A percentile compares a stretch with the other conserved stretches of the same genome.
Evolutionary conservation across 148 eudicot genomes (phyloP).

Genomic region (Silene uniflora): DNA sequence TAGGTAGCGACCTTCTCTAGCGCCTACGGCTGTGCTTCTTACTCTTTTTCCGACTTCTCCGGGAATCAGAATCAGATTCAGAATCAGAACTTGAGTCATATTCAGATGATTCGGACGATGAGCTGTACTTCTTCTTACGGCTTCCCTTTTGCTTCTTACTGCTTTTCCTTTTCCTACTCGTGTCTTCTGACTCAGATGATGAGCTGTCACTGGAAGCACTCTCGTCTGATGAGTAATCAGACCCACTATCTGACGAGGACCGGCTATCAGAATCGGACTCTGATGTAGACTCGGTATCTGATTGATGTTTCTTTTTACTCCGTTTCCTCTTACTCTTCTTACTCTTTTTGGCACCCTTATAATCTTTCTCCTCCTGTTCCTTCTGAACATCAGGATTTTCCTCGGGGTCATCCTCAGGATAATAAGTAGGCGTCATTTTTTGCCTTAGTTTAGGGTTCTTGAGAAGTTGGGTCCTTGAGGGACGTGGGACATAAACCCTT

Average conservation of each 20-base stretch:
- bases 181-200: constrained; percentile 68
- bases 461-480: constrained; percentile 75
- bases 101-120: constrained; percentile 74
- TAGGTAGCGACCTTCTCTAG: constrained; percentile 16
- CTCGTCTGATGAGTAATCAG: constrained; percentile 59
- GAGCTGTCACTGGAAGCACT: constrained; percentile 70
- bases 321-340: constrained; percentile 46
- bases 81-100: constrained; percentile 63
- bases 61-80: constrained; percentile 68
- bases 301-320: constrained; percentile 70
- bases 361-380: constrained; percentile 39
- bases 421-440: constrained; percentile 44
- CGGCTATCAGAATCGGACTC: constrained; percentile 65
- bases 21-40: constrained; percentile 60
- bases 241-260: constrained; percentile 50
- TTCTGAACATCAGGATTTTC: constrained; percentile 53
- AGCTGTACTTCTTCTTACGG: constrained; percentile 50
- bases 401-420: constrained; percentile 19
- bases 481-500: constrained; percentile 78
- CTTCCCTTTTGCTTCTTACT: constrained; percentile 46
- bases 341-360: constrained; percentile 16
- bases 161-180: constrained; percentile 53
- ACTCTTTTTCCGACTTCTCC: constrained; percentile 53
- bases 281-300: constrained; percentile 61
- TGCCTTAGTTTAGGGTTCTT: constrained; percentile 82